A percentile compares a stretch with the other conserved stretches of the same genome.
Evolutionary conservation across 2,329 filamentous ascomycete species (phyloP).

Genomic region (Mycosphaerella arachidis): DNA sequence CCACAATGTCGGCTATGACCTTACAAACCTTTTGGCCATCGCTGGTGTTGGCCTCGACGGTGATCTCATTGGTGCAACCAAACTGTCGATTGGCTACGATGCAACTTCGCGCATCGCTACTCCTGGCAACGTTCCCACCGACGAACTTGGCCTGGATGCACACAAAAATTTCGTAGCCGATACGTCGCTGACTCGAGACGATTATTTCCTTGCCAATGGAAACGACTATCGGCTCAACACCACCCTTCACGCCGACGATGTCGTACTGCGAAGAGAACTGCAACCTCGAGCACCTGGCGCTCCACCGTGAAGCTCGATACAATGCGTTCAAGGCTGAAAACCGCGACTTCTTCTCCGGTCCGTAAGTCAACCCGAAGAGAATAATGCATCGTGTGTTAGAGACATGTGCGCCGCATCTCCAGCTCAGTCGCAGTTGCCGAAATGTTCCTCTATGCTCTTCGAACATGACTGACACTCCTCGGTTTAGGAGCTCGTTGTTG

Average conservation of each 20-base stretch:
- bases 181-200: conserved; percentile 38
- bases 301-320: conserved; percentile 39
- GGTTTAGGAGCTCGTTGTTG: conserved; percentile 35
- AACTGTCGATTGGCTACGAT: conserved; percentile 41
- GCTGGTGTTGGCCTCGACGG: conserved; percentile 16
- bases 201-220: conserved; percentile 34
- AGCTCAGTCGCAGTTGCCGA: too few species aligned
- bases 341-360: conserved; percentile 43
- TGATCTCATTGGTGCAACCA: conserved; percentile 28
- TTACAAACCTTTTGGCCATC: conserved; percentile 35
- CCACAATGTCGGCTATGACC: conserved; percentile 40
- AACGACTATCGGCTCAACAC: conserved; percentile 37
- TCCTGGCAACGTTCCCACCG: conserved; percentile 27
- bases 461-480: too few species aligned
- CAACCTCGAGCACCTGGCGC: conserved; percentile 26
- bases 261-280: conserved; percentile 1
- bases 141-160: conserved; percentile 37
- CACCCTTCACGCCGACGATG: conserved; percentile 15
- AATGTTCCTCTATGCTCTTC: too few species aligned
- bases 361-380: too few species aligned
- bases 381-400: too few species aligned
- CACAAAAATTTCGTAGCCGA: conserved; percentile 42
- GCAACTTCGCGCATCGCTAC: conserved; percentile 37
- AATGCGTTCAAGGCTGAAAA: conserved; percentile 37
- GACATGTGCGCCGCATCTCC: too few species aligned